phyloP scores from a whole-genome alignment of 1,284 basidiomycete species.

The Austropuccinia psidii region DNA sequence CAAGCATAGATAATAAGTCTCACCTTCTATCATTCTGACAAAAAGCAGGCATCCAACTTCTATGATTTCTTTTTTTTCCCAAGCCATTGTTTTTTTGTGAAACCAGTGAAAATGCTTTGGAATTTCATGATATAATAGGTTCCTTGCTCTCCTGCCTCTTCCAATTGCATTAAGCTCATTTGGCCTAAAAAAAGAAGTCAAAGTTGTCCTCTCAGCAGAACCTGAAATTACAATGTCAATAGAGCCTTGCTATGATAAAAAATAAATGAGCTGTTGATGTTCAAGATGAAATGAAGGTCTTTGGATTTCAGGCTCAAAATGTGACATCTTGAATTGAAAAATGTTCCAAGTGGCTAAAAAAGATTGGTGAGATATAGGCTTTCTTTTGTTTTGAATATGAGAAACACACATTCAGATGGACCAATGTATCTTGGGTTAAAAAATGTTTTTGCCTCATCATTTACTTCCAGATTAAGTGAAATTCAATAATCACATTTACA shows the following conservation, averaged over 20 bases:
- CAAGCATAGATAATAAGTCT: neutral
- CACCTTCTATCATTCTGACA: neutral
- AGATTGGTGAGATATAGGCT: too few species aligned
- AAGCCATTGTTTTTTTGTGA: neutral
- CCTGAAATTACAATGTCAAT: neutral
- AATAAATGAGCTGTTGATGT: too few species aligned
- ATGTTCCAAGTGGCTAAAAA: too few species aligned
- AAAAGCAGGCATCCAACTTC: neutral
- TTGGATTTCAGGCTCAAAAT: neutral
- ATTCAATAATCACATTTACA: constrained; percentile 52
- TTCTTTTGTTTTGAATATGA: too few species aligned
- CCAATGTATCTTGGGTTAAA: constrained; percentile 49
- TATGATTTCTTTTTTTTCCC: neutral
- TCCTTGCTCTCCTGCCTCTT: neutral
- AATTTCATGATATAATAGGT: neutral
- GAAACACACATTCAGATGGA: neutral
- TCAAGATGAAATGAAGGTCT: neutral
- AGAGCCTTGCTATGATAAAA: too few species aligned
- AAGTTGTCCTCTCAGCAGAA: neutral
- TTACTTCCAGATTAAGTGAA: neutral
- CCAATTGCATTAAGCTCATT: neutral
- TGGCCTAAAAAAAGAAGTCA: neutral
- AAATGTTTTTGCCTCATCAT: constrained; percentile 49
- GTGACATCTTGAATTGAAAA: neutral
- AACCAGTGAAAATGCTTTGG: neutral